A percentile compares a stretch with the other conserved stretches of the same genome.
Evolutionary conservation across 1,139 yeast species (phyloP).

Genomic region (Diutina mesorugosa): DNA sequence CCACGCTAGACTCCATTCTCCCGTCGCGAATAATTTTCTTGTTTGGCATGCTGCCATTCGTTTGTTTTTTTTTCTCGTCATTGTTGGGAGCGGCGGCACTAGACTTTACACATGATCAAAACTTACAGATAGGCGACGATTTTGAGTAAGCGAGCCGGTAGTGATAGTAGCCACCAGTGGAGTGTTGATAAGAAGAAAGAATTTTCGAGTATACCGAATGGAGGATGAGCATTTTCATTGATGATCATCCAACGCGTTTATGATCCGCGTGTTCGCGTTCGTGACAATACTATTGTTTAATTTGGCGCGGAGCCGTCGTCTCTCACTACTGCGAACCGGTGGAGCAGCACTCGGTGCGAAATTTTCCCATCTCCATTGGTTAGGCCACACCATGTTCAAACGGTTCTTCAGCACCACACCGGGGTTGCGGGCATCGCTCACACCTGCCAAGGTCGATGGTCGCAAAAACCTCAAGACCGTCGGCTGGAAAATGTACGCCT

Average conservation of each 20-base stretch:
- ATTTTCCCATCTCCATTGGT: conserved; percentile 36
- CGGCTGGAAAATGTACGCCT: conserved; percentile 64
- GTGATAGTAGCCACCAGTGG: background rate
- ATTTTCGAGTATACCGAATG: too few species aligned
- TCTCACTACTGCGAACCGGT: conserved; percentile 17
- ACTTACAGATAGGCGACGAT: background rate
- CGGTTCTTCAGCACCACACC: conserved; percentile 45
- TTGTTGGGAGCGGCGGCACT: background rate
- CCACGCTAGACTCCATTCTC: too few species aligned
- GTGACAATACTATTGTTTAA: background rate
- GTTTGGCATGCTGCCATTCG: background rate
- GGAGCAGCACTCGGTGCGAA: conserved; percentile 75
- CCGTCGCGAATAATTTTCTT: background rate
- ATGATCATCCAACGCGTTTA: too few species aligned
- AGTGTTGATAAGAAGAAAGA: background rate
- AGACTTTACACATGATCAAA: background rate
- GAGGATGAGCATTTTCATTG: background rate
- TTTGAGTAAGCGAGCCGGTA: background rate
- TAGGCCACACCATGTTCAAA: conserved; percentile 81
- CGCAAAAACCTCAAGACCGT: conserved; percentile 20
- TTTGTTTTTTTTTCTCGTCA: background rate
- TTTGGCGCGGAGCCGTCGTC: background rate
- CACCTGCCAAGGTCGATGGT: conserved; percentile 35
- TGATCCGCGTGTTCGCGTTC: background rate
- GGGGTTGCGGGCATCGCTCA: conserved; percentile 45